Base-by-base conservation (phyloP, 176 grass and related monocot species). In the Typha latifolia region DNA sequence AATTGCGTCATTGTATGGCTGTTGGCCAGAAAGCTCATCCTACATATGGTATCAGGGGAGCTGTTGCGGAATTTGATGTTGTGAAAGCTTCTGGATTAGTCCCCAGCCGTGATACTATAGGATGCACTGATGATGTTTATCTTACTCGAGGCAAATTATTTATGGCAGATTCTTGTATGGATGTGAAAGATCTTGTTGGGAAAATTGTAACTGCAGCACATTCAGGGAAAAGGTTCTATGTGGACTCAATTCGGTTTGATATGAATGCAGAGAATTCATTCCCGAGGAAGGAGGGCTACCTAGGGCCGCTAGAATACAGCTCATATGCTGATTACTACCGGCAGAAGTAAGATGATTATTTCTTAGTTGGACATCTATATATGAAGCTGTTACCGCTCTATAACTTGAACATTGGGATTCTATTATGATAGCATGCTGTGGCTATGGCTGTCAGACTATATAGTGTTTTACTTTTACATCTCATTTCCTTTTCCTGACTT, bases 181-280 rank as follows among this genome's bases (percentile, higher is more conserved):
- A 93, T 78, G 69, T 71, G 64, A 81, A 92, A 67, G 81, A 83
- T 71, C 88, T 99, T 77, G 74, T 83, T 73, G 94, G 89, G 72
- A 99, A 79, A 78, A 90, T 99, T 69, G 86, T 99, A 66, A 99
- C 94, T 49, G 89, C 94, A 73, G 94, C 83, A 12, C 94, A 99
- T 76, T 99, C 94, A 15, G 94, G 94, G 64, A 99, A 99, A 71
- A 89, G 94, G 73, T 99, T 99, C 80, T 99, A 99, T 66, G 89
- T 99, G 48, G 94, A 93, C 56, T 90, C 76, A 62, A 82, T 99
- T 64, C 87, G 81, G 52, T 80, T 74, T 76, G 87, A 90, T 62
- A 99, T 99, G 94, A 90, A 87, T 64, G 82, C 83, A 63, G 94
- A 99, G 71, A 99, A 93, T 87, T 99, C 94, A 15, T 99, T 99